Conservation (phyloP, 108 stramenopile species). For the Hondaea fermentalgiana region DNA sequence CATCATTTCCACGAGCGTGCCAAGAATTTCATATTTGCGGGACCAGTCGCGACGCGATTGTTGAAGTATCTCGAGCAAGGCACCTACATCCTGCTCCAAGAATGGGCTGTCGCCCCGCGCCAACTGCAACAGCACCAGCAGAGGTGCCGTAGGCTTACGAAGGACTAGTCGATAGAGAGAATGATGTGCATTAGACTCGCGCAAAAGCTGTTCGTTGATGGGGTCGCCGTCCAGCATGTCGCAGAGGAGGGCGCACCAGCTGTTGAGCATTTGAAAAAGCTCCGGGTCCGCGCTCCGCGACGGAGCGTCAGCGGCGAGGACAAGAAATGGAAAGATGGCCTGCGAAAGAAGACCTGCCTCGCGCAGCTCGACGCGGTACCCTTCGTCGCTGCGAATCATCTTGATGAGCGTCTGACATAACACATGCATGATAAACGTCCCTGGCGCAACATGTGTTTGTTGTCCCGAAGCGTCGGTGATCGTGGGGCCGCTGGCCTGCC, state of each 20-base stretch:
- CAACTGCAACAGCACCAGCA: not conserved
- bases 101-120: not conserved
- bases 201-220: not conserved
- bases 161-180: not conserved
- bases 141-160: not conserved
- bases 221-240: not conserved
- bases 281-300: not conserved
- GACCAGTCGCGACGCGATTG: not conserved
- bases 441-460: not conserved
- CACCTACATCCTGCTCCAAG: not conserved
- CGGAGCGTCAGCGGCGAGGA: not conserved
- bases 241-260: not conserved
- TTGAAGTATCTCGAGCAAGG: not conserved
- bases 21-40: not conserved
- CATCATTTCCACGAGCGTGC: not conserved
- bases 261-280: not conserved
- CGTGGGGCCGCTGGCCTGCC: not conserved
- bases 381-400: constrained; percentile 1
- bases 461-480: not conserved
- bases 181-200: not conserved
- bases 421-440: not conserved
- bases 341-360: not conserved
- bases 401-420: not conserved
- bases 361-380: not conserved
- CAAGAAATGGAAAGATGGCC: not conserved